Conservation (phyloP, 1,284 basidiomycete species). For the Phellopilus nigrolimitatus region DNA sequence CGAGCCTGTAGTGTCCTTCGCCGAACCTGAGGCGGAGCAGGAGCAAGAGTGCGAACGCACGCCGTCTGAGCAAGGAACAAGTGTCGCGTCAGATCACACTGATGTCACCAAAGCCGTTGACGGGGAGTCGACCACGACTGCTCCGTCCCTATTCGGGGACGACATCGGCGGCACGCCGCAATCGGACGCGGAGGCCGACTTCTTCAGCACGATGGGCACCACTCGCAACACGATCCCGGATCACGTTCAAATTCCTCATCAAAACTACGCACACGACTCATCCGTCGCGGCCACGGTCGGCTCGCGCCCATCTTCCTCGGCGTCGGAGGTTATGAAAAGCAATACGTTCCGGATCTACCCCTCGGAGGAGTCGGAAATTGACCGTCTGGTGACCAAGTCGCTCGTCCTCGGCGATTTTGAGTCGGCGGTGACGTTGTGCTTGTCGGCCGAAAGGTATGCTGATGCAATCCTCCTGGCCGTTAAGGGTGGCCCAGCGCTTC, state of each 20-base stretch:
- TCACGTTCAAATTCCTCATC: constrained; percentile 69
- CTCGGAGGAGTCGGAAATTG: constrained; percentile 80
- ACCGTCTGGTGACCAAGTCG: constrained; percentile 87
- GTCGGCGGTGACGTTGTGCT: constrained; percentile 87
- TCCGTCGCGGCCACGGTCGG: constrained; percentile 90
- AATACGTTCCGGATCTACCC: constrained; percentile 94
- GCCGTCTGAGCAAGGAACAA: constrained; percentile 67
- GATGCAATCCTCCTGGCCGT: constrained; percentile 94
- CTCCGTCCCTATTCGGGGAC: constrained; percentile 85
- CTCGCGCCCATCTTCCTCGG: constrained; percentile 79
- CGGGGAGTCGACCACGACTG: constrained; percentile 69
- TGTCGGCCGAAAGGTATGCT: constrained; percentile 87
- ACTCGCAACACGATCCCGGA: constrained; percentile 52
- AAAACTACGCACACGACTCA: constrained; percentile 74
- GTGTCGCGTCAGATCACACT: constrained; percentile 59
- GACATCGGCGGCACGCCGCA: constrained; percentile 67
- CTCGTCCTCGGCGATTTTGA: constrained; percentile 93
- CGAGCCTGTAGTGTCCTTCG: constrained; percentile 75
- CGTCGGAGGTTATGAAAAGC: constrained; percentile 67
- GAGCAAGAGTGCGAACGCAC: constrained; percentile 50
- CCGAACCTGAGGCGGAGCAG: constrained; percentile 52
- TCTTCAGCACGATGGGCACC: constrained; percentile 79
- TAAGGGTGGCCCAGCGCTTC: constrained; percentile 85
- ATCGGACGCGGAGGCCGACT: constrained; percentile 70
- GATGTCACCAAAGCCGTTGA: constrained; percentile 58